Evolutionary conservation across 495 filamentous ascomycete species (phyloP).

Genomic region (Aspergillus bertholletiae): DNA sequence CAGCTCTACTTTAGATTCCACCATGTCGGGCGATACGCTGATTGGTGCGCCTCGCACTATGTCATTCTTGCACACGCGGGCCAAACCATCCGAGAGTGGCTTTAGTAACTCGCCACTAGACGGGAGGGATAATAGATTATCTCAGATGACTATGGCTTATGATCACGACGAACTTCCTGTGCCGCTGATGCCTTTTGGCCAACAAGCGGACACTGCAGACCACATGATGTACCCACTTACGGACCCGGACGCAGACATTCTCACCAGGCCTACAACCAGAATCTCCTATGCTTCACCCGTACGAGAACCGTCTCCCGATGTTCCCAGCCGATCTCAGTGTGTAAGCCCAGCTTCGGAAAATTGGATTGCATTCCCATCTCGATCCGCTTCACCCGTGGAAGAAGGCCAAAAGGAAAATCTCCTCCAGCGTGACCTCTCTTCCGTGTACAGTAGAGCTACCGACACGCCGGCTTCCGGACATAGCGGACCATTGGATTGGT

Average conservation of each 20-base stretch:
- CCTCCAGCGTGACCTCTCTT: conserved; percentile 39
- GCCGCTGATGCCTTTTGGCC: conserved; percentile 28
- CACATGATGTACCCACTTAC: conserved; percentile 26
- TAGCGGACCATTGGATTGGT: conserved; percentile 38
- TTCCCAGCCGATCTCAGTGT: conserved; percentile 27
- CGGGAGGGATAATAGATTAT: conserved; percentile 1
- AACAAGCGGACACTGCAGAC: conserved; percentile 18
- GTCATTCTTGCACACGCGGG: conserved; percentile 73
- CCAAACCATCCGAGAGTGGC: conserved; percentile 49
- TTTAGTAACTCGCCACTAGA: conserved; percentile 2
- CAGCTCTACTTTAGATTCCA: conserved; percentile 50
- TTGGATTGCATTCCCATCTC: conserved; percentile 60
- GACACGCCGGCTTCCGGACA: conserved; percentile 32
- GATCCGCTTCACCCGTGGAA: conserved; percentile 40
- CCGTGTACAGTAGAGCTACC: conserved; percentile 40
- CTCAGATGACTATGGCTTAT: not conserved
- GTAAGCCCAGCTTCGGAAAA: conserved; percentile 50
- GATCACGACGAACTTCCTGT: conserved; percentile 37
- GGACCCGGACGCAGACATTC: conserved; percentile 23
- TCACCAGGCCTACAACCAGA: conserved; percentile 19
- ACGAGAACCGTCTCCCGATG: conserved; percentile 26
- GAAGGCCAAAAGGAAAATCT: conserved; percentile 28
- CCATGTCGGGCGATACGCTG: conserved; percentile 55
- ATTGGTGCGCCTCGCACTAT: conserved; percentile 58
- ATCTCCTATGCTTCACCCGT: conserved; percentile 23